Evolutionary conservation across 169 alveolate species (phyloP).

Genomic region (Plasmodium coatneyi): DNA sequence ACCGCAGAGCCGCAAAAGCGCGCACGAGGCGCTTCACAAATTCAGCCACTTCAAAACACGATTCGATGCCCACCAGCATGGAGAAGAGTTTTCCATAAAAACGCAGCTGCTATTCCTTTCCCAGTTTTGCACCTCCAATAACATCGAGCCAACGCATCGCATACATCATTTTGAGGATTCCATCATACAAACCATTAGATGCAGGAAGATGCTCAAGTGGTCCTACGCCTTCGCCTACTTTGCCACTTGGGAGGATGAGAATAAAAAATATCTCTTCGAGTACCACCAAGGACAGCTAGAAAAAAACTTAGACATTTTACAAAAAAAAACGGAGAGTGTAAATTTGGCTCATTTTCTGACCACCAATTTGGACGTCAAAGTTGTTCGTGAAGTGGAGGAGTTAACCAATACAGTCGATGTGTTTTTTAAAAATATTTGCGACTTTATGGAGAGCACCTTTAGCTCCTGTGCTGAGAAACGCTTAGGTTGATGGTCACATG

Average conservation of each 20-base stretch:
- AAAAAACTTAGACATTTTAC: constrained; percentile 49
- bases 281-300: constrained; percentile 71
- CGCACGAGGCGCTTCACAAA: constrained; percentile 12
- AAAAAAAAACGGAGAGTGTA: constrained; percentile 45
- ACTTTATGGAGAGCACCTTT: constrained; percentile 21
- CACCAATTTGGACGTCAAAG: constrained; percentile 16
- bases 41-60: constrained; percentile 48
- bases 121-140: constrained; percentile 5
- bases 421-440: constrained; percentile 28
- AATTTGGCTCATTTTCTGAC: constrained; percentile 20
- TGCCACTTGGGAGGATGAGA: constrained; percentile 28
- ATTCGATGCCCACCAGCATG: constrained; percentile 59
- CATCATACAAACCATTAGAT: constrained; percentile 50
- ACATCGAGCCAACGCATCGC: constrained; percentile 1
- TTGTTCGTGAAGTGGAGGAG: constrained; percentile 12
- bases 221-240: constrained; percentile 62
- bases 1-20: constrained; percentile 6
- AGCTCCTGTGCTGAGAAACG: neutral
- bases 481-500: neutral
- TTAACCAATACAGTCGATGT: constrained; percentile 11
- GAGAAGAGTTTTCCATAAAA: constrained; percentile 35
- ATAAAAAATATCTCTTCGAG: constrained; percentile 45
- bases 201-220: constrained; percentile 61
- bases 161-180: constrained; percentile 20
- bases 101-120: constrained; percentile 34